These are phyloP conservation scores for Coemansia sp. DNA, from an alignment of 192 early-diverging fungal species.

Conservation along the genomic window DNA sequence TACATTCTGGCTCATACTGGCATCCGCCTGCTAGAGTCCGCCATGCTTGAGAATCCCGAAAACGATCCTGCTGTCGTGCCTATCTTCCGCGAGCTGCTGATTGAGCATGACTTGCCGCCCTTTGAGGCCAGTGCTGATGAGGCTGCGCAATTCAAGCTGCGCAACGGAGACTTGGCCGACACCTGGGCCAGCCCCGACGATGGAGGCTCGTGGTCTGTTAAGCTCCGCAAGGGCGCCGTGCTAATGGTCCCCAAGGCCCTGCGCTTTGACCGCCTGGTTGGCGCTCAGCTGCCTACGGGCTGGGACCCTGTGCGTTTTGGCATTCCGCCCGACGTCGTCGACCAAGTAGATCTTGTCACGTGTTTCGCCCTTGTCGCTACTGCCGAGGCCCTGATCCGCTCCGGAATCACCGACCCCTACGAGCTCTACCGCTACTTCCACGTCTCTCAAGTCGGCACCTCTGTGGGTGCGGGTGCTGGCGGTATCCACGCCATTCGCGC, in stretches of 20 bases:
- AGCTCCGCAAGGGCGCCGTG: constrained; percentile 83
- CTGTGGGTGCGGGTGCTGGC: constrained; percentile 89
- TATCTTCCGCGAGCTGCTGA: constrained; percentile 87
- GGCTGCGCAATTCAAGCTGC: constrained; percentile 81
- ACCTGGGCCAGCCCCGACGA: constrained; percentile 36
- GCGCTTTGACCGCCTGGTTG: constrained; percentile 88
- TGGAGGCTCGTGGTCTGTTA: constrained; percentile 75
- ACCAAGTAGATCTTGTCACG: constrained; percentile 92
- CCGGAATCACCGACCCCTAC: constrained; percentile 96
- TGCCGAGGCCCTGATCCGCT: constrained; percentile 87
- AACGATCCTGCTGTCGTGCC: constrained; percentile 86
- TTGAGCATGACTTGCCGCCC: constrained; percentile 84
- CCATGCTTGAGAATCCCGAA: constrained; percentile 67
- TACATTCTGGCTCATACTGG: constrained; percentile 89
- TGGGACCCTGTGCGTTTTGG: constrained; percentile 94
- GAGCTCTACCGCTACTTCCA: constrained; percentile 97
- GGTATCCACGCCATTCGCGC: constrained; percentile 80
- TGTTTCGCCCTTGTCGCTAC: constrained; percentile 89
- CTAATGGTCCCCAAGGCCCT: constrained; percentile 94
- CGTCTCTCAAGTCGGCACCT: constrained; percentile 90
- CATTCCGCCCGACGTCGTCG: constrained; percentile 86
- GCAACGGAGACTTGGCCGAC: constrained; percentile 79
- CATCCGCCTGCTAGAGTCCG: constrained; percentile 58
- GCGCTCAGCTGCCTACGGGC: constrained; percentile 94
- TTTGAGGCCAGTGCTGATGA: constrained; percentile 89